Base-by-base conservation (phyloP, 768 basidiomycete species). In the Boletus barrowsii region DNA sequence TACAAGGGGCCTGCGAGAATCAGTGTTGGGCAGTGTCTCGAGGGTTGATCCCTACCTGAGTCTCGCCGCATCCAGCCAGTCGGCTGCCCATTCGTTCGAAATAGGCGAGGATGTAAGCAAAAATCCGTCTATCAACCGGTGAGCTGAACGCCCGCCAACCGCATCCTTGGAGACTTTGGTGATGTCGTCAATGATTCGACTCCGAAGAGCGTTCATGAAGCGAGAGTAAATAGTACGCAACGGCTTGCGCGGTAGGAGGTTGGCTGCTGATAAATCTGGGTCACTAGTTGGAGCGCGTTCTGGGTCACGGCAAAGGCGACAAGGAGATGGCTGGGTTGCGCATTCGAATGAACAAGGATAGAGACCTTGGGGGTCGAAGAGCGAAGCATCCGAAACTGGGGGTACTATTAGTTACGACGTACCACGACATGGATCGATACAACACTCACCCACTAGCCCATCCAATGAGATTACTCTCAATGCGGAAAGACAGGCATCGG, bases 201-300 rank as follows among this genome's bases (percentile, higher is more conserved):
- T 75, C 36, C 87, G 83, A n/a, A 87, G 69, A 8, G 88, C 87
- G 35, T 80, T 76, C 57, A 87, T 72, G 61, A 90, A 88, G 58
- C 68, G 64, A n/a, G 64, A 50, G 49, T 76, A 72, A 10, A 73
- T 66, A 26, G 58, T 49, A 24, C 74, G 80, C 10, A 84, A 71
- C 46, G 71, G 67, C 56, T 73, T 70, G 46, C 78, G 73, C 47
- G 82, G 81, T 67, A 84, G 70, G 64, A 75, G 63, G 71, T 60
- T 52, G 59, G 61, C 57, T 69, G 57, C 72, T 20, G 67, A 75
- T 58, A 62, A 68, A 55, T 61, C 53, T 26, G 55, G 58, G 51
- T 53, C 59, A 49, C 55, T 60, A 44, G 53, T 51, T 13, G 60
- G 50, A 37, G 54, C 51, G 20, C 51, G 55, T 44, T 61, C 47